These are phyloP conservation scores for Endotrypanum monterogeii DNA, from an alignment of 208 protist species.

Conservation along the genomic window DNA sequence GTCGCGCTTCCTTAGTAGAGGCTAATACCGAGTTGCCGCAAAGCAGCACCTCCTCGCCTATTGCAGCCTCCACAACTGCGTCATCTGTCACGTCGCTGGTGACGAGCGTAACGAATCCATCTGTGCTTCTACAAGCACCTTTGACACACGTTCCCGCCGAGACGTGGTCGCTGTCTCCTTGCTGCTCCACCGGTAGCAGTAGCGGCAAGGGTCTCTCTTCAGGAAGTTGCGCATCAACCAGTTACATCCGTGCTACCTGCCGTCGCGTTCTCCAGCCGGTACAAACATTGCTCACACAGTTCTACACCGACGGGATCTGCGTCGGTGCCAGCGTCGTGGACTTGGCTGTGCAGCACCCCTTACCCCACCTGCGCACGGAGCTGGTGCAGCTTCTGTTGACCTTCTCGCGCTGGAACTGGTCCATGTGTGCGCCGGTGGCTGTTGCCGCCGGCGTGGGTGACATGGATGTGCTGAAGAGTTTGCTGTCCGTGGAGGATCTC, in stretches of 20 bases:
- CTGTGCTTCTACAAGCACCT: neutral
- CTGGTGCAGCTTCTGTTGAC: constrained; percentile 33
- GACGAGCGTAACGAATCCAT: neutral
- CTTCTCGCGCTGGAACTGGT: constrained; percentile 31
- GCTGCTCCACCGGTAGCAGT: constrained; percentile 5
- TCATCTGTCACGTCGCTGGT: neutral
- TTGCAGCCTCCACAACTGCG: neutral
- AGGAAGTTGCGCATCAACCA: constrained; percentile 2
- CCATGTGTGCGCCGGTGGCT: constrained; percentile 44
- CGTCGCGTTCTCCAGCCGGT: constrained; percentile 18
- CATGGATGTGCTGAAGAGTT: constrained; percentile 18
- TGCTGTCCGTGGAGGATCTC: constrained; percentile 34
- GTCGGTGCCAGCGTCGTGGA: constrained; percentile 39
- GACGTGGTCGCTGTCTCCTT: neutral
- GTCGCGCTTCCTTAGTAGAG: constrained; percentile 13
- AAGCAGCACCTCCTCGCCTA: neutral
- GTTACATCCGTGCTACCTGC: constrained; percentile 16
- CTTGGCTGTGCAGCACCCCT: constrained; percentile 43
- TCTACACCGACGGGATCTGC: neutral
- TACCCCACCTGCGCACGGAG: constrained; percentile 24
- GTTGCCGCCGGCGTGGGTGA: constrained; percentile 45
- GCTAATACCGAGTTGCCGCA: neutral
- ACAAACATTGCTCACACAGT: constrained; percentile 1
- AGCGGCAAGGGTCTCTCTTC: constrained; percentile 1
- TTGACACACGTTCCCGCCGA: neutral